Evolutionary conservation across 345 rosid genomes (phyloP).

Genomic region (Turnera subulata): DNA sequence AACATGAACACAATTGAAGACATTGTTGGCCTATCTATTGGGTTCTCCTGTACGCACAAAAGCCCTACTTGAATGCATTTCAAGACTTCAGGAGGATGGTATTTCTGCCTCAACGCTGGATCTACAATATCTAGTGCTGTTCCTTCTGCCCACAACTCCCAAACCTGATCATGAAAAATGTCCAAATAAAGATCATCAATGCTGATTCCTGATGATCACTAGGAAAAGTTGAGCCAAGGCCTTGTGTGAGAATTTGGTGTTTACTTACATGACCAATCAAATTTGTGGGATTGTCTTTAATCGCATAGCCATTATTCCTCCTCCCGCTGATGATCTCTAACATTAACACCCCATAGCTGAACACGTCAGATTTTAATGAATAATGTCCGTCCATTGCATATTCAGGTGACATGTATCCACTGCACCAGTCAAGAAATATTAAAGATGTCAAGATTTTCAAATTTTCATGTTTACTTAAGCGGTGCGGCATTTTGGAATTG

Average conservation of each 20-base stretch:
- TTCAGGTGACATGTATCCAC: slow-evolving; percentile 29
- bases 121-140: slow-evolving; percentile 12
- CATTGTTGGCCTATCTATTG: background rate
- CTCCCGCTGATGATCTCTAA: slow-evolving; percentile 22
- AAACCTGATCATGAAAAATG: background rate
- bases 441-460: too few species aligned
- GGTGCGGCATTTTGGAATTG: background rate
- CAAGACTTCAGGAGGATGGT: background rate
- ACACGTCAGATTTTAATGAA: slow-evolving; percentile 21
- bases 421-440: too few species aligned
- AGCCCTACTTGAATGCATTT: slow-evolving; percentile 2
- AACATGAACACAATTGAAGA: background rate
- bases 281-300: background rate
- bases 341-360: slow-evolving; percentile 23
- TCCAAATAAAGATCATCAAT: background rate
- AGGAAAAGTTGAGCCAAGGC: too few species aligned
- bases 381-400: slow-evolving; percentile 16
- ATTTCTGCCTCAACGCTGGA: background rate
- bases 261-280: slow-evolving; percentile 17
- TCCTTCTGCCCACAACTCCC: slow-evolving; percentile 12
- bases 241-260: background rate
- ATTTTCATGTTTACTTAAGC: background rate
- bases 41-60: slow-evolving; percentile 1
- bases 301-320: background rate
- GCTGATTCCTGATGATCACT: background rate